Base-by-base conservation (phyloP, 495 filamentous ascomycete species). In the Xylaria scruposa region DNA sequence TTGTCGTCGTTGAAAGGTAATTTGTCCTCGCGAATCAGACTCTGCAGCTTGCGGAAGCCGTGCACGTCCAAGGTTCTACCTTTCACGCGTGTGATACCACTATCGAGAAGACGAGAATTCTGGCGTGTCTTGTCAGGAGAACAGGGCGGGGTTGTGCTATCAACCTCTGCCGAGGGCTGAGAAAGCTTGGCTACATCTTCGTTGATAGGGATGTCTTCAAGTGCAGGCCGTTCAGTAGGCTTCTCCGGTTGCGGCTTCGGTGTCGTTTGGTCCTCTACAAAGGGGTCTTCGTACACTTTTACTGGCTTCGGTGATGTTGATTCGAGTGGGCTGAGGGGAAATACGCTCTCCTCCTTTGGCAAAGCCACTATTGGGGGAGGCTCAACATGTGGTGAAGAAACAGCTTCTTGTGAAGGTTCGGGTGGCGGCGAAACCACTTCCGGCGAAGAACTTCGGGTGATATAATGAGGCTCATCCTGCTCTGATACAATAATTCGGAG, bases 41-140 rank as follows among this genome's bases (percentile, higher is more conserved):
- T 87, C 78, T 97, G 95, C 12, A 98, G 81, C 71, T 96, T 94
- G 62, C 95, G 90, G 82, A 97, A 97, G 65, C 92, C 94, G 73
- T 94, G 92, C 6, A 94, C 92, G 76, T 97, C 94, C 46, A 97
- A 87, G 8, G 88, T 88, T 72, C 88, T 86, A 12, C 88, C 87
- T 44, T 87, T 88, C 65, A 97, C 89, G 40, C 92, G 91, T 26
- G 87, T 83, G 72, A 97, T 93, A 61, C 92, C 93, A 73, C 92
- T 96, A 47, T 88, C 86, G 3, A 98, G 87, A 40, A 97, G 78
- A 42, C 86, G 83, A 9, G 79, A 78, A 46, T 87, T 86, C 69
- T 87, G 85, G 51, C 85, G 85, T 26, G 79, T 73, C 66, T 88
- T 88, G 31, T 89, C 86, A 0, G 85, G 84, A 2, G 83, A 82